Conservation (phyloP, 352 stramenopile species). For the Phytophthora sansomeana region DNA sequence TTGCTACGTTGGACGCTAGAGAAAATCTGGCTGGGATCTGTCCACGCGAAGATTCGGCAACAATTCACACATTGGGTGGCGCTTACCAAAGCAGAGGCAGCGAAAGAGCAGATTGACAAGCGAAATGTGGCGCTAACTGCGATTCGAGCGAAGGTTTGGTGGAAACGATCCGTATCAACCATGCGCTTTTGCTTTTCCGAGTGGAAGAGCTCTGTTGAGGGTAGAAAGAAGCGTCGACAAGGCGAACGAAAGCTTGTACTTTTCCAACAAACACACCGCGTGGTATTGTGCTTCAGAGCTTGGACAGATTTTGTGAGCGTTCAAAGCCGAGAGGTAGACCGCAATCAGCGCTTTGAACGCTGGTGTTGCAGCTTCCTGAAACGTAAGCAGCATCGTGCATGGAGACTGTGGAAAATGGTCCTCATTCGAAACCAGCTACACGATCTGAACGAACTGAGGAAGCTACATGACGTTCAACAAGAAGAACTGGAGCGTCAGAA, state of each 20-base stretch:
- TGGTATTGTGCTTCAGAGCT: constrained; percentile 18
- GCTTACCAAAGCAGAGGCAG: constrained; percentile 10
- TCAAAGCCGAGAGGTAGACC: constrained; percentile 2
- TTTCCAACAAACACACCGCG: constrained; percentile 19
- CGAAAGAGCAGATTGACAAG: constrained; percentile 29
- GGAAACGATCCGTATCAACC: constrained; percentile 39
- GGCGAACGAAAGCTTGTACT: constrained; percentile 27
- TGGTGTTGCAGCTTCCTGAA: constrained; percentile 19
- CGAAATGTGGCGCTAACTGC: constrained; percentile 36
- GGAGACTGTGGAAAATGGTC: constrained; percentile 31
- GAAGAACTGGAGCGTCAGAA: constrained; percentile 19
- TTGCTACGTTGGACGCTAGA: constrained; percentile 47
- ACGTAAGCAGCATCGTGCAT: constrained; percentile 21
- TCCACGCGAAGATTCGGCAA: constrained; percentile 41
- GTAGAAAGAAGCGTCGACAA: constrained; percentile 7
- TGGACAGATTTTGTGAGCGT: constrained; percentile 25
- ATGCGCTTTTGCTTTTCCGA: constrained; percentile 34
- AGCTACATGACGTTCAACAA: constrained; percentile 15
- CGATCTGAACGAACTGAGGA: constrained; percentile 23
- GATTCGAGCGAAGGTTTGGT: constrained; percentile 51
- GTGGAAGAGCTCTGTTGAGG: constrained; percentile 33
- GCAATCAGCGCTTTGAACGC: constrained; percentile 22
- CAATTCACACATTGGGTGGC: constrained; percentile 49
- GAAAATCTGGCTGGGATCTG: constrained; percentile 49
- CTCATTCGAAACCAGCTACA: constrained; percentile 28